Evolutionary conservation across 2,329 filamentous ascomycete genomes (phyloP), one percentile per base, ranked within the genome.

Genomic region (Talaromyces atroroseus): DNA sequence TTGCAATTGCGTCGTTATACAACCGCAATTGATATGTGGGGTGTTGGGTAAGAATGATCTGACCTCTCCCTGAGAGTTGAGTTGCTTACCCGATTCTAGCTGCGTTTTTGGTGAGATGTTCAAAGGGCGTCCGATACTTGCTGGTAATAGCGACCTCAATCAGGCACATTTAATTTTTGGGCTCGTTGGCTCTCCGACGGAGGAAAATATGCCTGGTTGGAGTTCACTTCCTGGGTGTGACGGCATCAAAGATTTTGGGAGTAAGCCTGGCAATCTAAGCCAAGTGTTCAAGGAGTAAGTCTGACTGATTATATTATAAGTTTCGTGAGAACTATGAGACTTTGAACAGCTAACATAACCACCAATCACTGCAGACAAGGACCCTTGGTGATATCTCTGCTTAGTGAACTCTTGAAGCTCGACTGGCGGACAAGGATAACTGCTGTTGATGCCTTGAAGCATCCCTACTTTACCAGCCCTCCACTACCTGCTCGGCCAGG

Each of bases 81-180:
- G n/a, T 44, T 23, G 40, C 40, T 44, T 12, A 44, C 40, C 40
- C 38, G 38, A 20, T 11, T 57, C 32, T 34, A 91, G 88, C n/a
- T 99, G 94, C 68, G 91, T 99, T 2, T 96, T 99, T 74, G 94
- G 91, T 52, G 94, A 99, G 71, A 99, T 99, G 92, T 87, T 96
- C 62, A 85, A 90, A 64, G 87, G 90, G 38, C 95, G 92, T 70
- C 94, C 94, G 0, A 97, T 99, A 53, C 80, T 99, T 45, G 84
- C 91, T 7, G 94, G 94, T 12, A 90, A 90, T 62, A 95, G 88
- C 64, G 94, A 99, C 67, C 75, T 84, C 6, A 87, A 96, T 66
- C 94, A 99, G 72, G 85, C 95, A 12, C 88, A 96, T 12, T 85
- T 96, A 48, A 97, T 99, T 58, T 99, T 95, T 74, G 89, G 92